These are phyloP conservation scores for maize (Zea mays) DNA, from an alignment of 176 grass and related monocot genomes.

Conservation along the genomic window DNA sequence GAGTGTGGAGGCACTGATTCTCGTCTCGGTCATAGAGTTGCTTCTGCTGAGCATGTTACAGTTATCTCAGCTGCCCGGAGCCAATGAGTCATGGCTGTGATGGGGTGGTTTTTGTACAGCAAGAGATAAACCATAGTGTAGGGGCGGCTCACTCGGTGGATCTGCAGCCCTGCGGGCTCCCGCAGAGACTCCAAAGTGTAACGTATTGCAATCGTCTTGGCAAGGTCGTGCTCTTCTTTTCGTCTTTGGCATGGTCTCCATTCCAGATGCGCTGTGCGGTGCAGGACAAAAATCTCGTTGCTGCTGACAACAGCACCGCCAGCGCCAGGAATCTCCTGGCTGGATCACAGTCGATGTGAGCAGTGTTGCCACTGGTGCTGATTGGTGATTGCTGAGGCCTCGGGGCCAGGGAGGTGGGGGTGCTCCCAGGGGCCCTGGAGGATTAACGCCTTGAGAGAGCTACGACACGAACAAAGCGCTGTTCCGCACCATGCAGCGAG, in stretches of 20 bases:
- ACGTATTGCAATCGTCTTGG: not conserved
- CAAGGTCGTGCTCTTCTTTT: constrained; percentile 34
- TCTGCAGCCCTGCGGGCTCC: not conserved
- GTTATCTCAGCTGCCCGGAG: constrained; percentile 1
- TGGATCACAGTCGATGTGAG: not conserved
- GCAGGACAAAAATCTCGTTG: not conserved
- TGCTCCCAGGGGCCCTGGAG: not conserved
- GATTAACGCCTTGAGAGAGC: too few relatives aligned
- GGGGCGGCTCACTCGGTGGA: constrained; percentile 12
- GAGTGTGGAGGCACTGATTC: not conserved
- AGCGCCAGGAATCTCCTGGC: not conserved
- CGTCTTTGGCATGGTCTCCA: not conserved
- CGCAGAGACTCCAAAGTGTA: constrained; percentile 23
- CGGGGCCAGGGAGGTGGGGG: too few relatives aligned
- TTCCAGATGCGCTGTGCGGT: too few relatives aligned
- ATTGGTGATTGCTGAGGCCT: not conserved
- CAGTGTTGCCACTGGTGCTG: not conserved
- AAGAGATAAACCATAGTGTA: constrained; percentile 11
- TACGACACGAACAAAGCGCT: not conserved
- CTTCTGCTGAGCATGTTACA: constrained; percentile 6
- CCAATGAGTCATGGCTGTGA: constrained; percentile 1
- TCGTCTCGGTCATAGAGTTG: constrained; percentile 2
- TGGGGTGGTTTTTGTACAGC: constrained; percentile 41
- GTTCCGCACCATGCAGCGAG: not conserved
- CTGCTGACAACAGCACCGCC: not conserved